Conservation (phyloP, 1,139 yeast genomes). For the Hemisphaericaspora xylofermentans region DNA sequence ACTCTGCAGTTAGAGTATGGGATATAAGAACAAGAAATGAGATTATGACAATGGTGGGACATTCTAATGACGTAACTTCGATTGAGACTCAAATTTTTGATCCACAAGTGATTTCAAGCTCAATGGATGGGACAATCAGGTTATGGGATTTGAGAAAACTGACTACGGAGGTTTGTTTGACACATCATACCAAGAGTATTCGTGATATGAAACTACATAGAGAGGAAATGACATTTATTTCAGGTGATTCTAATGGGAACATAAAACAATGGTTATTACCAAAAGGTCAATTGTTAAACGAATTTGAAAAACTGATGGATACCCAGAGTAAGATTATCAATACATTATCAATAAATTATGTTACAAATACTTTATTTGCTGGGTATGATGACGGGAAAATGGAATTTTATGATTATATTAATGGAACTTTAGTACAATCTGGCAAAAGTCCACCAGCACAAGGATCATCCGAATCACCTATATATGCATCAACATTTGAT, state of each 20-base stretch:
- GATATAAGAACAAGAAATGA: slow-evolving; percentile 81
- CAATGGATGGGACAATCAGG: slow-evolving; percentile 81
- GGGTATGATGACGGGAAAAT: slow-evolving; percentile 85
- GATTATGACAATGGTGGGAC: slow-evolving; percentile 80
- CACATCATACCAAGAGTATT: slow-evolving; percentile 84
- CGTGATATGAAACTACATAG: slow-evolving; percentile 74
- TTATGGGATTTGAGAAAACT: slow-evolving; percentile 72
- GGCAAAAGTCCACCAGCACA: slow-evolving; percentile 57
- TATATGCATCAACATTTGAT: slow-evolving; percentile 75
- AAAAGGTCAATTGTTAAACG: slow-evolving; percentile 60
- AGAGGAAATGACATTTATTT: slow-evolving; percentile 64
- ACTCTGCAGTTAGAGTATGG: slow-evolving; percentile 87
- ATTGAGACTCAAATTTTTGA: slow-evolving; percentile 68
- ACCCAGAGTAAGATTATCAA: slow-evolving; percentile 54
- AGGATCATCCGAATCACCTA: slow-evolving; percentile 68
- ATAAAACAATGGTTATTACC: slow-evolving; percentile 85
- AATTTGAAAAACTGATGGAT: slow-evolving; percentile 30
- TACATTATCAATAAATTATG: slow-evolving; percentile 60
- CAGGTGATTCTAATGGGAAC: slow-evolving; percentile 78
- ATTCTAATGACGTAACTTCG: slow-evolving; percentile 69
- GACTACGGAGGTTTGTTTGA: slow-evolving; percentile 51
- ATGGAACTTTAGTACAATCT: slow-evolving; percentile 63
- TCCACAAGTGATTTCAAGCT: slow-evolving; percentile 83
- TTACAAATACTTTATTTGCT: slow-evolving; percentile 67
- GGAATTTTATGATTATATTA: slow-evolving; percentile 74